Evolutionary conservation across 2,329 filamentous ascomycete species (phyloP).

Genomic region (Talaromyces marneffei): DNA sequence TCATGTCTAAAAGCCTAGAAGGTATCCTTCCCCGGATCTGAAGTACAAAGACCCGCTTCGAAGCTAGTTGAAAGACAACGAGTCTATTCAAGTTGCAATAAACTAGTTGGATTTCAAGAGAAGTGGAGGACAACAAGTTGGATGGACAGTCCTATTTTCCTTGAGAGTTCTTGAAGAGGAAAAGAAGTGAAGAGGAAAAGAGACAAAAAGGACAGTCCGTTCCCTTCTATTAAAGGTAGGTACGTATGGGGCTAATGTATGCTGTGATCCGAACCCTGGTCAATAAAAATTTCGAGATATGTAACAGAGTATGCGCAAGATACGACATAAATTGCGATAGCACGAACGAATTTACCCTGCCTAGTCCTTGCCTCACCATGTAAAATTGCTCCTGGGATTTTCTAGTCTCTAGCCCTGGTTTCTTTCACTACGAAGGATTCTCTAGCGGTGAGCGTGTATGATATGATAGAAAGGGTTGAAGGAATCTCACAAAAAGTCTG

Average conservation of each 20-base stretch:
- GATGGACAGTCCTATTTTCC: background rate
- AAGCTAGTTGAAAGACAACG: background rate
- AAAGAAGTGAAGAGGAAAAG: background rate
- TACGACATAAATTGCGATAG: slow-evolving; percentile 8
- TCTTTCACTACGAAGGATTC: background rate
- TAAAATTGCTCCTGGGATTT: background rate
- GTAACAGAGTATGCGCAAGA: background rate
- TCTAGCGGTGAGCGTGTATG: background rate
- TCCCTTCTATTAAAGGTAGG: background rate
- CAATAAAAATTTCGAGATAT: background rate
- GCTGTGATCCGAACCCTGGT: background rate
- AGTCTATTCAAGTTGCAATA: background rate
- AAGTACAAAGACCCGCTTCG: background rate
- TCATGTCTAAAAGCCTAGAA: background rate
- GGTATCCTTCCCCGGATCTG: background rate
- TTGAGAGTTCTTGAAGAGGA: background rate
- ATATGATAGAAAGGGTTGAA: background rate
- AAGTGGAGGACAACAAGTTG: background rate
- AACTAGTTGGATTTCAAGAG: background rate
- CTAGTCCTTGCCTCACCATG: background rate
- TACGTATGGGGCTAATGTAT: background rate
- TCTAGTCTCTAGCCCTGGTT: background rate
- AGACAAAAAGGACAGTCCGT: background rate
- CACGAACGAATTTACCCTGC: background rate
- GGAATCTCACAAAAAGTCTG: background rate